A percentile compares a stretch with the other conserved stretches of the same genome.
Conservation (phyloP, 305 asterid genomes). For the Withania somnifera region DNA sequence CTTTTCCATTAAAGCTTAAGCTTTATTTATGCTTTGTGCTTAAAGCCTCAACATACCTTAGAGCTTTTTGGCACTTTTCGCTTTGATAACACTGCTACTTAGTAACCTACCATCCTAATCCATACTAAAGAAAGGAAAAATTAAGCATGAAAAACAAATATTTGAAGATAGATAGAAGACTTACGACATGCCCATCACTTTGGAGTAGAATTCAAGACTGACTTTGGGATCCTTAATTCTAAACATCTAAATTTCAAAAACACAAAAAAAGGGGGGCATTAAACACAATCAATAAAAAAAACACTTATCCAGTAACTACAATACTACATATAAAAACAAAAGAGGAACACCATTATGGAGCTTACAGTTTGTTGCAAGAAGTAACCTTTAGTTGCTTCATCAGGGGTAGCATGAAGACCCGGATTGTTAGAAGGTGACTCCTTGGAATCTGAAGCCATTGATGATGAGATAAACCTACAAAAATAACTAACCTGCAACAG, state of each 20-base stretch:
- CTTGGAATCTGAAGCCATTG: constrained; percentile 50
- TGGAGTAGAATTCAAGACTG: constrained; percentile 93
- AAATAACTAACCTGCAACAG: constrained; percentile 30
- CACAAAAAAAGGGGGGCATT: not conserved
- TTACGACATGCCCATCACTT: constrained; percentile 92
- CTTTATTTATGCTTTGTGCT: no score
- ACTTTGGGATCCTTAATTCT: constrained; percentile 87
- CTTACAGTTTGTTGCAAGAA: constrained; percentile 84
- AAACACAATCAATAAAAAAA: not conserved
- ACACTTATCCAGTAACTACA: not conserved
- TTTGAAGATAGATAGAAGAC: constrained; percentile 22
- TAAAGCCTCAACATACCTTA: no score
- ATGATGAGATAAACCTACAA: constrained; percentile 27
- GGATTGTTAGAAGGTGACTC: constrained; percentile 71
- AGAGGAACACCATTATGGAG: not conserved
- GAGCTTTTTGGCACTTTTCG: no score
- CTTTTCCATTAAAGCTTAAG: no score
- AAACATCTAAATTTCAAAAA: constrained; percentile 55
- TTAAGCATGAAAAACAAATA: not conserved
- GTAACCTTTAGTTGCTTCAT: constrained; percentile 78
- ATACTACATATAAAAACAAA: not conserved
- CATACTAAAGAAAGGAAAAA: no score
- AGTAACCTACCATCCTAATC: no score
- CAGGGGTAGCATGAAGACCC: constrained; percentile 51
- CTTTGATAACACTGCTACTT: no score